phyloP scores from a whole-genome alignment of 2,329 filamentous ascomycete species.

The Cladorrhinum sp. region DNA sequence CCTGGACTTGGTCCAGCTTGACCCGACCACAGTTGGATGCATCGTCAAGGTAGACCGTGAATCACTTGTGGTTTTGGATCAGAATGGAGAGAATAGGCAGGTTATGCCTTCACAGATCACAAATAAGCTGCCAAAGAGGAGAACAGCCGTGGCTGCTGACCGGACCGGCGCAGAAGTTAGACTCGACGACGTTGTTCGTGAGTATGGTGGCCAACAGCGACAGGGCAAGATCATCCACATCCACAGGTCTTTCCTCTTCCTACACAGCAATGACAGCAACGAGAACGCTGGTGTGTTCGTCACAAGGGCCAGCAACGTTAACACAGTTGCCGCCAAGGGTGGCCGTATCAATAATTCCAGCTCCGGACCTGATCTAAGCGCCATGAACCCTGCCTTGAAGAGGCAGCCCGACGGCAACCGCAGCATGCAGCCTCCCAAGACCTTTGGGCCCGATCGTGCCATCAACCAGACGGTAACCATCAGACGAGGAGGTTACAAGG shows the following conservation, averaged over 20 bases:
- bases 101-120: slow-evolving; percentile 89
- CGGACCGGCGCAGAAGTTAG: slow-evolving; percentile 91
- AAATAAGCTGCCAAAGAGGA: slow-evolving; percentile 79
- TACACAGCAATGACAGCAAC: slow-evolving; percentile 77
- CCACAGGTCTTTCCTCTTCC: slow-evolving; percentile 86
- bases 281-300: slow-evolving; percentile 92
- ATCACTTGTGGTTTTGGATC: slow-evolving; percentile 83
- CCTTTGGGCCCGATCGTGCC: slow-evolving; percentile 75
- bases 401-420: slow-evolving; percentile 58
- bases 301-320: slow-evolving; percentile 77
- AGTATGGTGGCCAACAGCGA: slow-evolving; percentile 79
- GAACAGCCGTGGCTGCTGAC: slow-evolving; percentile 85
- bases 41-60: slow-evolving; percentile 95
- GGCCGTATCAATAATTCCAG: slow-evolving; percentile 64
- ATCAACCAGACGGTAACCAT: slow-evolving; percentile 92
- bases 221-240: slow-evolving; percentile 91
- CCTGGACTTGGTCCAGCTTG: slow-evolving; percentile 90
- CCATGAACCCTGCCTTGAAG: slow-evolving; percentile 90
- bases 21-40: slow-evolving; percentile 86
- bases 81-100: slow-evolving; percentile 78
- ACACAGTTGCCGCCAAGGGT: slow-evolving; percentile 90
- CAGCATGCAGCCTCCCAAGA: slow-evolving; percentile 63
- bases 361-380: slow-evolving; percentile 72
- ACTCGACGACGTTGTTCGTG: slow-evolving; percentile 86
- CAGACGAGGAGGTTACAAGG: slow-evolving; percentile 84